These are phyloP conservation scores for Oryza officinalis DNA, from an alignment of 176 grass and related monocot genomes.

Conservation along the genomic window DNA sequence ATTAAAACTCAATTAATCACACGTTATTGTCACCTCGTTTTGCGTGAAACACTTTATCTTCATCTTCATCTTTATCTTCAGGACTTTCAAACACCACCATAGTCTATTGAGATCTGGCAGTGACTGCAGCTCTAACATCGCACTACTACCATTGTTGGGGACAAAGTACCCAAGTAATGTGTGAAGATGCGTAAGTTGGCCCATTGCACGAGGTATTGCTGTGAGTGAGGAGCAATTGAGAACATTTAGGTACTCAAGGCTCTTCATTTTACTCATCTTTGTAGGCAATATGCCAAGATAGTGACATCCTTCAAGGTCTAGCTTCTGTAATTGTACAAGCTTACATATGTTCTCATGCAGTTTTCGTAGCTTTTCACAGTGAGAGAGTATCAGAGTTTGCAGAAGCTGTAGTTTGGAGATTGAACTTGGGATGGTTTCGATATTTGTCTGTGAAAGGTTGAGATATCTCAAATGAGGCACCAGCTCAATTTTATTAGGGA, in stretches of 20 bases:
- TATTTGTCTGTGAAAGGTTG: slow-evolving; percentile 7
- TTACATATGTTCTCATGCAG: not conserved
- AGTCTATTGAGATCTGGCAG: not conserved
- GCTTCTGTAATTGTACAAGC: not conserved
- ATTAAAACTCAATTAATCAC: too few species aligned
- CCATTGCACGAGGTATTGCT: not conserved
- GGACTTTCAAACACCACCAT: too few species aligned
- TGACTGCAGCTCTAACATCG: not conserved
- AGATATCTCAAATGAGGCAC: not conserved
- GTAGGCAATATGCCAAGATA: not conserved
- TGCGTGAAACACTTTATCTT: too few species aligned
- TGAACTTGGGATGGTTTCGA: not conserved
- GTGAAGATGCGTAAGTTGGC: not conserved
- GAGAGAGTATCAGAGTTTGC: not conserved
- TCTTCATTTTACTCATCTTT: not conserved
- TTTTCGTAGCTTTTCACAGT: not conserved
- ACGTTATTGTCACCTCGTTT: too few species aligned
- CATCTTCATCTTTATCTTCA: too few species aligned
- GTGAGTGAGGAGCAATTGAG: not conserved
- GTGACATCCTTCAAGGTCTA: slow-evolving; percentile 8
- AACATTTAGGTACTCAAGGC: slow-evolving; percentile 5
- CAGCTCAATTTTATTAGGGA: not conserved
- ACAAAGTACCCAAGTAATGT: not conserved
- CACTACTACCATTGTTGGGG: too few species aligned
- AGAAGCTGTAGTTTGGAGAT: not conserved